Conservation (phyloP, 2,329 filamentous ascomycete genomes). For the Alternaria atra region DNA sequence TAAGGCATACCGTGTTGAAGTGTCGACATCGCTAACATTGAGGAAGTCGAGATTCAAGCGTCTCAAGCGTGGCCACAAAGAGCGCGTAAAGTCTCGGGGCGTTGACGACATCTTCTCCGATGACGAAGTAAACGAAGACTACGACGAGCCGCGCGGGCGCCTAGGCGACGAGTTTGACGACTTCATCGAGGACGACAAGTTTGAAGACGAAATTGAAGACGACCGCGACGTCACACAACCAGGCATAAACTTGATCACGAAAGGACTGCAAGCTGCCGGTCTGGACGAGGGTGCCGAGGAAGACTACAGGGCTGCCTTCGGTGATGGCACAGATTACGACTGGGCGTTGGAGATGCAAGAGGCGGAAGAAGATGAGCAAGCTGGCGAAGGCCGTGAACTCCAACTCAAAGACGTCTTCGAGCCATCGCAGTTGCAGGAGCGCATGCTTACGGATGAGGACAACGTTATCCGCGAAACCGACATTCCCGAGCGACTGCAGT, state of each 20-base stretch:
- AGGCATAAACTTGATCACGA: constrained; percentile 72
- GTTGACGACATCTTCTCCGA: constrained; percentile 95
- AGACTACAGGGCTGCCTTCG: constrained; percentile 96
- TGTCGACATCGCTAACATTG: constrained; percentile 25
- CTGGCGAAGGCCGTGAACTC: constrained; percentile 81
- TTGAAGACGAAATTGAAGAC: constrained; percentile 83
- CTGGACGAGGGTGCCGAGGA: constrained; percentile 92
- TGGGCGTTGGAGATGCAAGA: constrained; percentile 93
- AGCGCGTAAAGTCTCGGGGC: constrained; percentile 72
- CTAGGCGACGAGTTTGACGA: constrained; percentile 61
- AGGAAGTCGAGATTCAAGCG: constrained; percentile 89
- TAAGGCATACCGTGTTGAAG: constrained; percentile 51
- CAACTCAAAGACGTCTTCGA: constrained; percentile 99
- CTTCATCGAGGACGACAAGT: constrained; percentile 97
- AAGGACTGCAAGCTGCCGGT: constrained; percentile 80
- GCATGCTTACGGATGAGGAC: constrained; percentile 94
- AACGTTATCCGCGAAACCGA: constrained; percentile 88
- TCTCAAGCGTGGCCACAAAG: constrained; percentile 87
- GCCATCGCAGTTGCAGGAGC: constrained; percentile 91
- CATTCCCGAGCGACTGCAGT: constrained; percentile 91
- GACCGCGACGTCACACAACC: constrained; percentile 83
- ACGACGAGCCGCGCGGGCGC: constrained; percentile 52
- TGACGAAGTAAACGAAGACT: constrained; percentile 77
- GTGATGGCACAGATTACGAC: constrained; percentile 93
- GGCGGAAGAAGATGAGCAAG: constrained; percentile 78